These are phyloP conservation scores for Avena sativa DNA, from an alignment of 176 grass and related monocot genomes.

Conservation along the genomic window DNA sequence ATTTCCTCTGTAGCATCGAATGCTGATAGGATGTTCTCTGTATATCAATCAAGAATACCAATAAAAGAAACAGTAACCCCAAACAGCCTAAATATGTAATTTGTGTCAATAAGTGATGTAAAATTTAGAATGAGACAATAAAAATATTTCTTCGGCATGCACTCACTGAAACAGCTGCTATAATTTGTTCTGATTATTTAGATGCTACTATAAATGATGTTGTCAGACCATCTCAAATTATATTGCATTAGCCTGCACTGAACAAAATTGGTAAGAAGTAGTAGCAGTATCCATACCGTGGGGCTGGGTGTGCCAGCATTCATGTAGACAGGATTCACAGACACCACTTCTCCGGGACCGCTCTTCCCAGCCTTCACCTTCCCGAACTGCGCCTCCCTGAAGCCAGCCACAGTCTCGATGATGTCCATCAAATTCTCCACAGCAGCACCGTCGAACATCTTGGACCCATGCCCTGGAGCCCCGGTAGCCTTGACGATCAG, in stretches of 20 bases:
- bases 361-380: slow-evolving; percentile 65
- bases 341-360: slow-evolving; percentile 70
- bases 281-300: slow-evolving; percentile 55
- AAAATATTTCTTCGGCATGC: neutral
- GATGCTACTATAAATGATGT: neutral
- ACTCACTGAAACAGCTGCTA: neutral
- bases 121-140: neutral
- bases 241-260: neutral
- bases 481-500: slow-evolving; percentile 77
- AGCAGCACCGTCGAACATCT: slow-evolving; percentile 73
- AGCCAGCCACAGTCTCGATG: slow-evolving; percentile 60
- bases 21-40: neutral
- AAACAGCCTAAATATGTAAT: neutral
- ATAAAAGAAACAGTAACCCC: neutral
- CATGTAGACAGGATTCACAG: slow-evolving; percentile 82
- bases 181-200: neutral
- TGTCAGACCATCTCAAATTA: neutral
- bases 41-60: neutral
- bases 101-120: neutral
- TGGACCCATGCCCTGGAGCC: slow-evolving; percentile 72
- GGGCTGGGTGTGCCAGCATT: slow-evolving; percentile 78
- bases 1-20: neutral
- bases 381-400: slow-evolving; percentile 71
- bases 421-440: slow-evolving; percentile 87
- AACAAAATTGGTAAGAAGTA: neutral